Percentiles rank a stretch among this genome's conserved stretches.
Conservation (phyloP, 139 green algal genomes). For the Chlorella vulgaris region DNA sequence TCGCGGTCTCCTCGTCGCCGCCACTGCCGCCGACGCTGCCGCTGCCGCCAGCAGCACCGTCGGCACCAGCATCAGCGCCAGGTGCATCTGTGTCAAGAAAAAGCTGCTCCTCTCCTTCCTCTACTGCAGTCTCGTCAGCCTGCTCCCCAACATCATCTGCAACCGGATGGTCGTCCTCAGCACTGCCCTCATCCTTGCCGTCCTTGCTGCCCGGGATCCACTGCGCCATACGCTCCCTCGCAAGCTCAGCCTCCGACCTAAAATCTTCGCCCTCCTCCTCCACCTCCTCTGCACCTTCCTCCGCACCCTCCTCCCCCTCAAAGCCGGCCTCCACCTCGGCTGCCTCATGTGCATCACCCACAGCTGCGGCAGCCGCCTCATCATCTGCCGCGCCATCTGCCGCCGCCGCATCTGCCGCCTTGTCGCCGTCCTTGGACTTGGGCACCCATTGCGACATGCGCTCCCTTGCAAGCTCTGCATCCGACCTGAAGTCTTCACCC, state of each 20-base stretch:
- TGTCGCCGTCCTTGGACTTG: constrained; percentile 15
- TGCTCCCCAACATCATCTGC: no score
- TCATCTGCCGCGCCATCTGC: constrained; percentile 35
- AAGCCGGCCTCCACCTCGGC: constrained; percentile 14
- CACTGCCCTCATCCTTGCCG: no score
- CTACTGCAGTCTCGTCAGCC: no score
- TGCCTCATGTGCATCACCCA: constrained; percentile 5
- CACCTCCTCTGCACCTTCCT: constrained; percentile 7
- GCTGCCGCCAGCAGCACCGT: not conserved
- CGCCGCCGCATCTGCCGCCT: constrained; percentile 18
- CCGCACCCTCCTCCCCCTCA: no score
- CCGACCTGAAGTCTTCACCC: constrained; percentile 10
- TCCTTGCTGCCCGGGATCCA: no score
- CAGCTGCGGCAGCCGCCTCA: not conserved
- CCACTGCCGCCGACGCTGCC: not conserved
- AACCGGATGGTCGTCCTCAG: no score
- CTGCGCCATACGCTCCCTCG: no score
- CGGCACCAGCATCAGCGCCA: not conserved
- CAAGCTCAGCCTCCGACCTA: no score
- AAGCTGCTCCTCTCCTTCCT: constrained; percentile 10
- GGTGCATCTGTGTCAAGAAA: constrained; percentile 1
- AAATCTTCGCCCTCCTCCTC: no score
- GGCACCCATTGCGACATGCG: constrained; percentile 60
- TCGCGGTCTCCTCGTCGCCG: not conserved
- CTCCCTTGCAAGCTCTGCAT: constrained; percentile 51